phyloP scores from a whole-genome alignment of 2,329 filamentous ascomycete species.

The Sarocladium oryzae region DNA sequence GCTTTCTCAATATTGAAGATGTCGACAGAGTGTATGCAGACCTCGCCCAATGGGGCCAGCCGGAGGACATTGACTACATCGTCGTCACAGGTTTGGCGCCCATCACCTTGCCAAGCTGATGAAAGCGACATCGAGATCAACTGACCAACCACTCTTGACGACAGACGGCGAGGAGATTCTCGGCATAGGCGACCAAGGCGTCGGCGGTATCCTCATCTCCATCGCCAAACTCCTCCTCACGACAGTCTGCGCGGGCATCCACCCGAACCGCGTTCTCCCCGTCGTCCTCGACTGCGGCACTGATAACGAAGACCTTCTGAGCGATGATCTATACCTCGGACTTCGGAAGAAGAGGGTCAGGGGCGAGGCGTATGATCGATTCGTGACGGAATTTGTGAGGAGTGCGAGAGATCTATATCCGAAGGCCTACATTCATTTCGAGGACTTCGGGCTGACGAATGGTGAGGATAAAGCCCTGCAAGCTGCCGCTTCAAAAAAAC shows the following conservation, averaged over 20 bases:
- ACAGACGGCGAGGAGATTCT: conserved; percentile 64
- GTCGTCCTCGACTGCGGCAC: conserved; percentile 85
- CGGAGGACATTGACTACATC: conserved; percentile 80
- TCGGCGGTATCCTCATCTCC: conserved; percentile 77
- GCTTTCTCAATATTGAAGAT: conserved; percentile 70
- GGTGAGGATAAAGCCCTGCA: no score
- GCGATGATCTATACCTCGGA: conserved; percentile 76
- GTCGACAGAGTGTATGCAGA: conserved; percentile 58
- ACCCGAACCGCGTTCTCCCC: conserved; percentile 70
- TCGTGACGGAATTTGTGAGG: conserved; percentile 69
- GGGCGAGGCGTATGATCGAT: conserved; percentile 67
- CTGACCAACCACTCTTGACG: not conserved
- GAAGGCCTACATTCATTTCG: conserved; percentile 79
- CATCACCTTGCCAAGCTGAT: not conserved
- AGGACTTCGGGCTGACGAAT: conserved; percentile 78
- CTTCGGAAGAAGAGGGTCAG: conserved; percentile 58
- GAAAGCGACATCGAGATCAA: not conserved
- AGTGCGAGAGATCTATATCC: conserved; percentile 65
- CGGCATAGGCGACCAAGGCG: conserved; percentile 84
- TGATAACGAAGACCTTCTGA: conserved; percentile 66
- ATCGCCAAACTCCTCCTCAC: conserved; percentile 77
- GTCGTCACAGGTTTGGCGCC: conserved; percentile 64
- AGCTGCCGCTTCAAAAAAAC: no score
- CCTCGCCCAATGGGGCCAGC: conserved; percentile 59
- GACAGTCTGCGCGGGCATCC: conserved; percentile 80